phyloP scores from a whole-genome alignment of 345 rosid species.

The Arabis hirsuta region DNA sequence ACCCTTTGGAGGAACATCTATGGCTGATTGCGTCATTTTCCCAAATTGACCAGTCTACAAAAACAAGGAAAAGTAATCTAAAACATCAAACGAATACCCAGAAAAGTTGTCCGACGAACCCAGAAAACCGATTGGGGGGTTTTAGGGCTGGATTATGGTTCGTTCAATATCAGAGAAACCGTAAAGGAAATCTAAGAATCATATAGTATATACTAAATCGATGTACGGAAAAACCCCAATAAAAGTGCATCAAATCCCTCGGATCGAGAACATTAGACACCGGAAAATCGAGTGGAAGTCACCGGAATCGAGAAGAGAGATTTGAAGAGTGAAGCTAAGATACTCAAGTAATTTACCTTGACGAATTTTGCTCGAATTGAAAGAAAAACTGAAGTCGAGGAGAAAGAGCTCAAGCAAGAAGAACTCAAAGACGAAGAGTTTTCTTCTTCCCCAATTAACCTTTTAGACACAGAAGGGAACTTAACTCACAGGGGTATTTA shows the following conservation, averaged over 20 bases:
- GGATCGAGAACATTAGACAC: constrained; percentile 4
- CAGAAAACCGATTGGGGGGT: background rate
- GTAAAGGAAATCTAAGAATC: background rate
- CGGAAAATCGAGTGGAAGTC: background rate
- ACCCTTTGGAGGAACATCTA: constrained; percentile 68
- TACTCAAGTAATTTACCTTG: constrained; percentile 4
- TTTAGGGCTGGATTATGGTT: background rate
- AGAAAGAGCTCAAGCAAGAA: constrained; percentile 21
- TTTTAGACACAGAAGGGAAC: background rate
- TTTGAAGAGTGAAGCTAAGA: background rate
- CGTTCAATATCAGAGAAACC: background rate
- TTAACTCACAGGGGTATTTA: background rate
- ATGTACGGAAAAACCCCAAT: background rate
- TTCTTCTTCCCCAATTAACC: constrained; percentile 46
- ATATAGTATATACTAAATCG: background rate
- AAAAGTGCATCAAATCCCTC: constrained; percentile 11
- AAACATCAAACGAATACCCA: constrained; percentile 12
- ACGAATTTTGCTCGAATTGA: constrained; percentile 21
- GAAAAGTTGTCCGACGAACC: background rate
- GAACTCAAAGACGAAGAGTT: constrained; percentile 1
- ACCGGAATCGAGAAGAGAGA: constrained; percentile 13
- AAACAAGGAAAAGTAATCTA: background rate
- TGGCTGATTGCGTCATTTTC: constrained; percentile 59
- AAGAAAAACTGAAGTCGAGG: background rate
- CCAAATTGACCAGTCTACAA: constrained; percentile 26